Evolutionary conservation across 164 flowering plant species (phyloP).

Genomic region (Hamamelis virginiana): DNA sequence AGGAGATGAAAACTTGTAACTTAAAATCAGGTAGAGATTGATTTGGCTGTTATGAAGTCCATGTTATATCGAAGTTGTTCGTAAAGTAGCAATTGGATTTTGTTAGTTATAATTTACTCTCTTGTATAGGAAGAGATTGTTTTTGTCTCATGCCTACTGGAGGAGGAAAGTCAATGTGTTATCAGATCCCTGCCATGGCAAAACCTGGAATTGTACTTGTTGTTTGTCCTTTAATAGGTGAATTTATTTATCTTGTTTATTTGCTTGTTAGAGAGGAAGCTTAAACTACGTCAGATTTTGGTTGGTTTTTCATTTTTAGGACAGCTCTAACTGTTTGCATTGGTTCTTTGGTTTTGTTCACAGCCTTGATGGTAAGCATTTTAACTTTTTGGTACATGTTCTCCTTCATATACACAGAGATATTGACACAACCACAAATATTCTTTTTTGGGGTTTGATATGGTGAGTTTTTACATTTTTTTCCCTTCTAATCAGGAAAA

Average conservation of each 20-base stretch:
- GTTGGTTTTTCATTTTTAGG: slow-evolving; percentile 20
- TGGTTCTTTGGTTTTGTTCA: slow-evolving; percentile 13
- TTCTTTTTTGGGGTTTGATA: slow-evolving; percentile 5
- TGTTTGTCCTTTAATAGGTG: slow-evolving; percentile 92
- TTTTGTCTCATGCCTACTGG: slow-evolving; percentile 98
- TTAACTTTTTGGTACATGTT: background rate
- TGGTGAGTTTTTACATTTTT: slow-evolving; percentile 1
- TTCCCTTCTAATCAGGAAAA: slow-evolving; percentile 62
- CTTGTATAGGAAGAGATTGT: slow-evolving; percentile 75
- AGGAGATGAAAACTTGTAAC: background rate
- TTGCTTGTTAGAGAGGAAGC: slow-evolving; percentile 10
- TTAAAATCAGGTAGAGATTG: no score
- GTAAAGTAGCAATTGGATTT: background rate
- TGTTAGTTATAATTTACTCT: background rate
- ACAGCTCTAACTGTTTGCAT: slow-evolving; percentile 22
- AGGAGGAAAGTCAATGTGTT: slow-evolving; percentile 94
- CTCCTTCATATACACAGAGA: background rate
- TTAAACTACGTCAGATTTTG: slow-evolving; percentile 18
- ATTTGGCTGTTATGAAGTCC: no score
- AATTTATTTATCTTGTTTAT: slow-evolving; percentile 16
- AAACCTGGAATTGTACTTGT: slow-evolving; percentile 81
- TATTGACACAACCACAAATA: background rate
- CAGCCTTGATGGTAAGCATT: slow-evolving; percentile 84
- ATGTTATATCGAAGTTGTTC: background rate
- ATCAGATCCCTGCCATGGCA: slow-evolving; percentile 85